Evolutionary conservation across 768 basidiomycete species (phyloP).

Genomic region (Russula earlei): DNA sequence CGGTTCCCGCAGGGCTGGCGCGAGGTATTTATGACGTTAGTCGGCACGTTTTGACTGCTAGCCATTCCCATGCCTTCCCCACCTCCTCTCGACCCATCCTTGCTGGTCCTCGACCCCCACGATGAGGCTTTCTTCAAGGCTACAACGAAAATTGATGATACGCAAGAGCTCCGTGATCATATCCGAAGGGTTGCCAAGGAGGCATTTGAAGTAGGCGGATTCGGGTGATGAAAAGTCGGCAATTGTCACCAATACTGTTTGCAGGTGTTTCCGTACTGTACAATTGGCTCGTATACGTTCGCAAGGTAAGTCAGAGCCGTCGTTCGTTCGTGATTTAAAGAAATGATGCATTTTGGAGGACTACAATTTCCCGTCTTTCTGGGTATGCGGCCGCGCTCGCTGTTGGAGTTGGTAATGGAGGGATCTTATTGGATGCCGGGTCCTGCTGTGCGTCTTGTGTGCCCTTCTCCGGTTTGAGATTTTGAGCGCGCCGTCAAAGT

Average conservation of each 20-base stretch:
- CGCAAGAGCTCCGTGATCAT: constrained; percentile 4
- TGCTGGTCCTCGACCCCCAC: constrained; percentile 3
- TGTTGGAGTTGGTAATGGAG: constrained; percentile 29
- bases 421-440: constrained; percentile 36
- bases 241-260: not conserved
- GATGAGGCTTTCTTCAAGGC: constrained; percentile 5
- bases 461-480: not conserved
- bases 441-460: constrained; percentile 33
- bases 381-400: constrained; percentile 27
- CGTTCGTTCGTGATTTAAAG: not conserved
- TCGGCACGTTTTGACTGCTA: not conserved
- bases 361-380: constrained; percentile 22
- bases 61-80: not conserved
- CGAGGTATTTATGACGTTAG: no score
- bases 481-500: constrained; percentile 21
- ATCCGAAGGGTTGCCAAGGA: constrained; percentile 2
- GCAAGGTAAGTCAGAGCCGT: constrained; percentile 14
- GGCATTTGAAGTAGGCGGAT: constrained; percentile 2
- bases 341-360: constrained; percentile 16
- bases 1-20: no score
- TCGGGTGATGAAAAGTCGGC: not conserved
- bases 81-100: not conserved
- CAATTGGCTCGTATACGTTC: constrained; percentile 26
- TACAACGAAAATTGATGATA: not conserved
- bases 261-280: constrained; percentile 27